Percentiles rank a stretch among this genome's conserved stretches.
These are phyloP conservation scores for Theileria orientalis DNA, from an alignment of 169 alveolate genomes.

Conservation along the genomic window DNA sequence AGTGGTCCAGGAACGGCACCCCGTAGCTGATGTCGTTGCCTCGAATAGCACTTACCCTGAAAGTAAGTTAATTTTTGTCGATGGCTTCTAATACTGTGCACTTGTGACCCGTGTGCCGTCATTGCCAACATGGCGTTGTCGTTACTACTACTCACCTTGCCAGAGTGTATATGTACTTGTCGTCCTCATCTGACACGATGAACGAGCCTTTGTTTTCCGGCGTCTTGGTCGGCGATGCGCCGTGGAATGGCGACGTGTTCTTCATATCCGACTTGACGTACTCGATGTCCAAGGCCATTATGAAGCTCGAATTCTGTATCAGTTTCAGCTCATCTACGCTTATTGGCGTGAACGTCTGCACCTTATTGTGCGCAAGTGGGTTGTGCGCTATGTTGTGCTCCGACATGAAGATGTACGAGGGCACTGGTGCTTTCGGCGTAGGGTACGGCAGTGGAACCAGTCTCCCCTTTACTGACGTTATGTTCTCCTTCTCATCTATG, in stretches of 20 bases:
- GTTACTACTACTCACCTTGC: slow-evolving; percentile 41
- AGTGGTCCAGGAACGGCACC: slow-evolving; percentile 78
- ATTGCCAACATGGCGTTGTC: background rate
- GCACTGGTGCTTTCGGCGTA: slow-evolving; percentile 34
- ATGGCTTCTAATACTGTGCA: background rate
- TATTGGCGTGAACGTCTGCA: slow-evolving; percentile 49
- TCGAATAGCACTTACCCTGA: slow-evolving; percentile 73
- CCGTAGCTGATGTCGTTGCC: slow-evolving; percentile 66
- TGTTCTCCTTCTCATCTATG: slow-evolving; percentile 17
- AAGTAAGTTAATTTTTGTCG: background rate
- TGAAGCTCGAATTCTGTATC: slow-evolving; percentile 30
- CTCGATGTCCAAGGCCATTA: slow-evolving; percentile 63
- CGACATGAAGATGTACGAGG: slow-evolving; percentile 49
- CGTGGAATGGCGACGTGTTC: background rate
- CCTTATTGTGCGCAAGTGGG: slow-evolving; percentile 54
- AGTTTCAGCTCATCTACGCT: slow-evolving; percentile 40
- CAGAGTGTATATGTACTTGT: slow-evolving; percentile 29
- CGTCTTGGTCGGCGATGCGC: background rate
- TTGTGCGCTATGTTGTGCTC: slow-evolving; percentile 66
- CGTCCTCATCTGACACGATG: slow-evolving; percentile 13
- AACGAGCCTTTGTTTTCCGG: slow-evolving; percentile 13
- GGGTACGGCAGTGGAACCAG: slow-evolving; percentile 65
- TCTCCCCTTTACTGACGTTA: slow-evolving; percentile 48
- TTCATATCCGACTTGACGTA: slow-evolving; percentile 51
- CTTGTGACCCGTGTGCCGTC: background rate